A percentile compares a stretch with the other conserved stretches of the same genome.
Conservation (phyloP, 805 yeast species). For the Sugiyamaella boreocaroliniensis region DNA sequence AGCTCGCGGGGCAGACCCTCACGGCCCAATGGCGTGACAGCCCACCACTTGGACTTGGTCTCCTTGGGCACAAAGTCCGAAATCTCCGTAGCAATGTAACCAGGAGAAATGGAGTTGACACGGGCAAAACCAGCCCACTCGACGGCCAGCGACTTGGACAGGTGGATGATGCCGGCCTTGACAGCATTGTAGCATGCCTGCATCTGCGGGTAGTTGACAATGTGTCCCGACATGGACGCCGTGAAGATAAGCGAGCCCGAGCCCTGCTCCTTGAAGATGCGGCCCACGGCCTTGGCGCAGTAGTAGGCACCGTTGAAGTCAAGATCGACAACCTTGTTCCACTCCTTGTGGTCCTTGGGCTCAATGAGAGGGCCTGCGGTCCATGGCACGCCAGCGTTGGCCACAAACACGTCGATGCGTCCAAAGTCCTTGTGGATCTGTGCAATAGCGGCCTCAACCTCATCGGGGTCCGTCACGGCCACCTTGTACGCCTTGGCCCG, state of each 20-base stretch:
- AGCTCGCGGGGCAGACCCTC: constrained; percentile 68
- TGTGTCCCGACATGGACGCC: constrained; percentile 84
- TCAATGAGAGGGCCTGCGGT: constrained; percentile 53
- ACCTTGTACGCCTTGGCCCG: constrained; percentile 60
- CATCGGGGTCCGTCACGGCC: constrained; percentile 43
- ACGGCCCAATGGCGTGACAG: constrained; percentile 61
- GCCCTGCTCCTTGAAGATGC: constrained; percentile 64
- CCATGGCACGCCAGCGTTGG: constrained; percentile 90
- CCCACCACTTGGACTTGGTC: constrained; percentile 44
- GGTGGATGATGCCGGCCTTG: constrained; percentile 76
- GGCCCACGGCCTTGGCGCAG: constrained; percentile 69
- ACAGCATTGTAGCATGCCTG: constrained; percentile 84
- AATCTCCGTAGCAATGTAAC: constrained; percentile 74
- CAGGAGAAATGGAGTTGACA: constrained; percentile 76
- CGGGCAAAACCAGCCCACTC: constrained; percentile 91
- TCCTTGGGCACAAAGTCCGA: constrained; percentile 43
- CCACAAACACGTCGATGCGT: constrained; percentile 73
- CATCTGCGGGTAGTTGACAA: constrained; percentile 78
- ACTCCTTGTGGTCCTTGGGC: constrained; percentile 46
- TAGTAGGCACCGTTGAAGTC: constrained; percentile 78
- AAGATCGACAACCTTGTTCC: constrained; percentile 66
- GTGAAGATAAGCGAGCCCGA: constrained; percentile 76
- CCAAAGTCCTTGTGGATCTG: constrained; percentile 65
- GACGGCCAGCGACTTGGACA: constrained; percentile 70
- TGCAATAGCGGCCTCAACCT: constrained; percentile 43